Evolutionary conservation across 2,329 filamentous ascomycete genomes (phyloP).

Genomic region (Apiospora phragmitis): DNA sequence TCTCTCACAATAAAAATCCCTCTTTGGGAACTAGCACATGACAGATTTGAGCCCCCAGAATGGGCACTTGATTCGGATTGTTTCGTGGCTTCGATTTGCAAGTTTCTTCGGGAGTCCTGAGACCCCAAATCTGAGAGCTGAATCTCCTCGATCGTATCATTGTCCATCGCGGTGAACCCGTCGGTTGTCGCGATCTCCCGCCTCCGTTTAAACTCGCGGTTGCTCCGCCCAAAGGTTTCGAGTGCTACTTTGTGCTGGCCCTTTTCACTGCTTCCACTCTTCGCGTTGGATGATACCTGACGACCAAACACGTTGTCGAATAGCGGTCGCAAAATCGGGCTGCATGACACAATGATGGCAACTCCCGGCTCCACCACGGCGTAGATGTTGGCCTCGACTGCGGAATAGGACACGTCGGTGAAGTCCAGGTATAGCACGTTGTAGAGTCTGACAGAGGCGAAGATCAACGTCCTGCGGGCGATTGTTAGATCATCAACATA

Average conservation of each 20-base stretch:
- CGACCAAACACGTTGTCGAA: conserved; percentile 16
- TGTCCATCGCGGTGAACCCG: not conserved
- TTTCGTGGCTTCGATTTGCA: not conserved
- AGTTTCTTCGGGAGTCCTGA: not conserved
- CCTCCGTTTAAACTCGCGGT: not conserved
- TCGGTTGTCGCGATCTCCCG: not conserved
- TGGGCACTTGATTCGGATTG: not conserved
- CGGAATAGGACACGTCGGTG: conserved; percentile 18
- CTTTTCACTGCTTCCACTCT: not conserved
- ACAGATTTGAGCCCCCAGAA: not conserved
- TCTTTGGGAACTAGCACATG: not conserved
- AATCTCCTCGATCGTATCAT: not conserved
- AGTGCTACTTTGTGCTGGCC: not conserved
- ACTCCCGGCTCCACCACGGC: conserved; percentile 21
- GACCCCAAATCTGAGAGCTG: not conserved
- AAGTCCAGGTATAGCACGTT: conserved; percentile 16
- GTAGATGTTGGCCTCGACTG: conserved; percentile 16
- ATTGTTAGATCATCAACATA: not conserved
- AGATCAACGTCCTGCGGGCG: not conserved
- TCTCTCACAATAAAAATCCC: not conserved
- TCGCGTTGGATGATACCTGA: not conserved
- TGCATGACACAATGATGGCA: conserved; percentile 23
- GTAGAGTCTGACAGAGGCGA: conserved; percentile 13
- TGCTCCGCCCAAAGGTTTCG: not conserved
- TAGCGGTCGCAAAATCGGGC: conserved; percentile 20